phyloP scores from a whole-genome alignment of 495 filamentous ascomycete species.

The Lasiosphaeria hispida region DNA sequence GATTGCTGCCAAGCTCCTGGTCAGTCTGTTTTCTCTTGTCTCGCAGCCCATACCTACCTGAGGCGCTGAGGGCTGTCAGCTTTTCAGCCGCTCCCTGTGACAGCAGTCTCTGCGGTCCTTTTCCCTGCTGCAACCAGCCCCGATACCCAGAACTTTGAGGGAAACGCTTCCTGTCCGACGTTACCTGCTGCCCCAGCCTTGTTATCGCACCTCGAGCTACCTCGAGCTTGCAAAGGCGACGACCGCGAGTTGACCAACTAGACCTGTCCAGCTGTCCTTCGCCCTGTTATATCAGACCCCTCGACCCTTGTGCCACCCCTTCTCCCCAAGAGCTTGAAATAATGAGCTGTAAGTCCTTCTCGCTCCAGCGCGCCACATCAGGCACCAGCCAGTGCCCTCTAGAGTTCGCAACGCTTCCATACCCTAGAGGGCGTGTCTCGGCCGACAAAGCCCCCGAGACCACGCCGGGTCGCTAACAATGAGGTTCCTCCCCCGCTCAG shows the following conservation, averaged over 20 bases:
- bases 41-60: conserved; percentile 22
- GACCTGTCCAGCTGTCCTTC: too few species aligned
- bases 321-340: conserved; percentile 22
- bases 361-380: conserved; percentile 22
- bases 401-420: conserved; percentile 3
- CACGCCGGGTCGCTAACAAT: conserved; percentile 11
- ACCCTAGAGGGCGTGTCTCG: background rate
- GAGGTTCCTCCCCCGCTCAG: conserved; percentile 41
- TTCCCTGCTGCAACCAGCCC: conserved; percentile 8
- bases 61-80: conserved; percentile 15
- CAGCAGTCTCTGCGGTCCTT: conserved; percentile 1
- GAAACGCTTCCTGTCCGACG: too few species aligned
- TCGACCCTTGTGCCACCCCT: background rate
- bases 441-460: background rate
- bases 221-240: too few species aligned
- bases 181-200: too few species aligned
- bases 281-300: background rate
- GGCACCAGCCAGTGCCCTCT: conserved; percentile 25
- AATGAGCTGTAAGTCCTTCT: conserved; percentile 40
- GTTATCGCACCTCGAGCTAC: too few species aligned
- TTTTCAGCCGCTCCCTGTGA: conserved; percentile 25
- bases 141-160: too few species aligned
- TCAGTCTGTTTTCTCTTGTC: conserved; percentile 10
- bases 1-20: conserved; percentile 26
- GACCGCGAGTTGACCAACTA: too few species aligned